phyloP scores from a whole-genome alignment of 2,329 filamentous ascomycete species.

The Fusarium hostae region DNA sequence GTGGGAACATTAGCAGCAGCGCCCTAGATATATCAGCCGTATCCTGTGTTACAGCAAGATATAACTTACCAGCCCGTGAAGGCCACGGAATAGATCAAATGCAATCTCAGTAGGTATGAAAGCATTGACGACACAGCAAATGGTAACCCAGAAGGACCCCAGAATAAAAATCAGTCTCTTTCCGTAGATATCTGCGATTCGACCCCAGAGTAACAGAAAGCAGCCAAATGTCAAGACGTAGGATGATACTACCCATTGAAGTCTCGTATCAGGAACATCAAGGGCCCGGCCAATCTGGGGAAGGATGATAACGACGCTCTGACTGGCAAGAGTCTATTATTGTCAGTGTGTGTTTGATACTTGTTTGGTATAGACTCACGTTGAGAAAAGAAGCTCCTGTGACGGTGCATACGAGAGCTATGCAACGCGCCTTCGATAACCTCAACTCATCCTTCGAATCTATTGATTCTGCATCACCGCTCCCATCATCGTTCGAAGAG shows the following conservation, averaged over 20 bases:
- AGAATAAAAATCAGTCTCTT: slow-evolving; percentile 73
- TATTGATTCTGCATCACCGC: slow-evolving; percentile 28
- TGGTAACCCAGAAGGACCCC: slow-evolving; percentile 71
- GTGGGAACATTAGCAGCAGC: slow-evolving; percentile 77
- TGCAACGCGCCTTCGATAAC: slow-evolving; percentile 62
- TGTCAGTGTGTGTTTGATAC: neutral
- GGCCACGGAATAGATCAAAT: slow-evolving; percentile 72
- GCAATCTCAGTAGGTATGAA: slow-evolving; percentile 74
- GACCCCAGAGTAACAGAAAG: slow-evolving; percentile 74
- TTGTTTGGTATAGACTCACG: slow-evolving; percentile 46
- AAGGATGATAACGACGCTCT: slow-evolving; percentile 52
- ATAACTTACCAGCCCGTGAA: slow-evolving; percentile 67
- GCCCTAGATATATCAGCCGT: slow-evolving; percentile 53
- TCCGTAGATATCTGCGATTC: slow-evolving; percentile 74
- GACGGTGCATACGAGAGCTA: slow-evolving; percentile 65
- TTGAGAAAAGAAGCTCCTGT: slow-evolving; percentile 68
- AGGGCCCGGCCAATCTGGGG: slow-evolving; percentile 69
- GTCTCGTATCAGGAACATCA: slow-evolving; percentile 65
- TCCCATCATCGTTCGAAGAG: neutral
- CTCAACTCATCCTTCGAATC: slow-evolving; percentile 46
- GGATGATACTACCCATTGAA: slow-evolving; percentile 75
- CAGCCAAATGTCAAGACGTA: slow-evolving; percentile 75
- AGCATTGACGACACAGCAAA: slow-evolving; percentile 68
- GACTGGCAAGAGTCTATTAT: slow-evolving; percentile 43
- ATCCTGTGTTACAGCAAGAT: no score